Percentiles rank a stretch among this genome's conserved stretches.
phyloP scores from a whole-genome alignment of 2,329 filamentous ascomycete genomes.

The Hypoxylon sp. region DNA sequence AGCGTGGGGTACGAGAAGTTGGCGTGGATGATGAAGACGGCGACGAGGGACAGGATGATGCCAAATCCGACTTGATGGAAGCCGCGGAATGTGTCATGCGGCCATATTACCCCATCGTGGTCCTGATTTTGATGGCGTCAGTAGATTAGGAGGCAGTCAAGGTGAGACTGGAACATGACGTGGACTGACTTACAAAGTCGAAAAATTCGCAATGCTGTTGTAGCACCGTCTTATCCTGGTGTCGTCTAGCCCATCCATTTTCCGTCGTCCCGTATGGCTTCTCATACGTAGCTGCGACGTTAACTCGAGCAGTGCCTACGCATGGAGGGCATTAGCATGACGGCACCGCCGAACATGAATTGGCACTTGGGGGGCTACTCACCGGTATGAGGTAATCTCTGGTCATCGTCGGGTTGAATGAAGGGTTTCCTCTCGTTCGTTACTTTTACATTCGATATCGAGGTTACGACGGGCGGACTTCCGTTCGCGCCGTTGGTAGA shows the following conservation, averaged over 20 bases:
- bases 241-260: slow-evolving; percentile 52
- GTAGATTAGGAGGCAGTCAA: background rate
- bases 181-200: slow-evolving; percentile 53
- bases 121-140: slow-evolving; percentile 52
- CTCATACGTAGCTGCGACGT: slow-evolving; percentile 55
- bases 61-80: slow-evolving; percentile 63
- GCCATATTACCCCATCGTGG: slow-evolving; percentile 67
- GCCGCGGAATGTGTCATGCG: slow-evolving; percentile 64
- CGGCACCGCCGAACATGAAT: background rate
- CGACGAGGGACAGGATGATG: slow-evolving; percentile 59
- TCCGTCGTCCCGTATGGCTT: slow-evolving; percentile 56
- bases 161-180: background rate
- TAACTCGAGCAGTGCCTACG: slow-evolving; percentile 55
- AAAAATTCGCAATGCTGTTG: slow-evolving; percentile 69
- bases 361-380: background rate
- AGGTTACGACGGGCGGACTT: slow-evolving; percentile 35
- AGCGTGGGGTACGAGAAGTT: slow-evolving; percentile 66
- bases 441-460: slow-evolving; percentile 46
- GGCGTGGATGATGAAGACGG: slow-evolving; percentile 63
- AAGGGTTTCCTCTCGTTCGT: slow-evolving; percentile 53
- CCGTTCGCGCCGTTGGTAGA: slow-evolving; percentile 17
- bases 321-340: background rate
- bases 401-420: slow-evolving; percentile 50
- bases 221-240: slow-evolving; percentile 60
- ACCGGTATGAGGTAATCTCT: slow-evolving; percentile 51